Conservation (phyloP, 2,329 filamentous ascomycete genomes). For the Cercospora berteroae region DNA sequence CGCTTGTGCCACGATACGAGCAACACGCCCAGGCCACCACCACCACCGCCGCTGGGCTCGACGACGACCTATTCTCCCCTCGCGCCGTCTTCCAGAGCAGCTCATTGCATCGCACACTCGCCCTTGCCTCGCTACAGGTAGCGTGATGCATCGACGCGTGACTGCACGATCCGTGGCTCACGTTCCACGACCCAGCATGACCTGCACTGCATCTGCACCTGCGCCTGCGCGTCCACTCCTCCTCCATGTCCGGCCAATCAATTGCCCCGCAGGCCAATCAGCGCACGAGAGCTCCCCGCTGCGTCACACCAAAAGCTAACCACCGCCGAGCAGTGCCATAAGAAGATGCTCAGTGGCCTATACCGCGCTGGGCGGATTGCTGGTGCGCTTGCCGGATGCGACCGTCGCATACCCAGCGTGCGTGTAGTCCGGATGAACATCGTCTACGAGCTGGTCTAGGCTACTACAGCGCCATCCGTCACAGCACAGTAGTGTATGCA, state of each 20-base stretch:
- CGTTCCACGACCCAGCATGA: background rate
- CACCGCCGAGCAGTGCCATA: background rate
- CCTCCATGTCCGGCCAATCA: background rate
- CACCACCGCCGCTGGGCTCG: background rate
- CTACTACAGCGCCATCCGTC: background rate
- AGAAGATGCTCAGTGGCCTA: background rate
- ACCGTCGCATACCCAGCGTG: background rate
- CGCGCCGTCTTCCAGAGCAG: background rate
- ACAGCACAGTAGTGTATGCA: background rate
- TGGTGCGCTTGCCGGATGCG: background rate
- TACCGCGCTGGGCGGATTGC: background rate
- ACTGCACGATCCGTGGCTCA: background rate
- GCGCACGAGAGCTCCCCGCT: background rate
- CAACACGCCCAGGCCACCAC: background rate
- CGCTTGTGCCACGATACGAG: background rate
- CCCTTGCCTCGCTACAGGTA: background rate
- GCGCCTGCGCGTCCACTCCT: background rate
- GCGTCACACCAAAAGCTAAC: background rate
- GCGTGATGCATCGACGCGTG: background rate
- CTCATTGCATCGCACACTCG: background rate
- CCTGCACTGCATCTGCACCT: background rate
- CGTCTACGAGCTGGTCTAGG: background rate
- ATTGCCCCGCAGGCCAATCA: background rate
- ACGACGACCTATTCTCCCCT: background rate
- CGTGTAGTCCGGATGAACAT: background rate